Conservation (phyloP, 768 basidiomycete species). For the Leccinellum rugosiceps region DNA sequence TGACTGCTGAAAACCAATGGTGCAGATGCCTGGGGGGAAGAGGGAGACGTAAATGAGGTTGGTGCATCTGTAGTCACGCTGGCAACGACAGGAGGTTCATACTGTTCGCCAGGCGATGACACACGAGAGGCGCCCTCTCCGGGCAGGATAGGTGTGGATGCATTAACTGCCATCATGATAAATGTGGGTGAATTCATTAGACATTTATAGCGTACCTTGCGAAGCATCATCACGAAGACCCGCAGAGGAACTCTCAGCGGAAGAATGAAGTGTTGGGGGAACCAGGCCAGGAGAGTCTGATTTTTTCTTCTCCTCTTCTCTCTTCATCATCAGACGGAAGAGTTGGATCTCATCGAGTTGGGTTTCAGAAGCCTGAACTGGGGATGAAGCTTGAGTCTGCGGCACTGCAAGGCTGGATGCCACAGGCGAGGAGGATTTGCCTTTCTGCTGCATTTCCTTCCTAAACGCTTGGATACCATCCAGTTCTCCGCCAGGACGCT, state of each 20-base stretch:
- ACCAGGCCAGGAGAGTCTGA: conserved; percentile 19
- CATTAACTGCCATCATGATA: conserved; percentile 12
- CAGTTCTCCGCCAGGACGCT: conserved; percentile 59
- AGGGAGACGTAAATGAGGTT: conserved; percentile 8
- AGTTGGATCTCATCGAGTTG: conserved; percentile 79
- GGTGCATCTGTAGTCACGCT: conserved; percentile 2
- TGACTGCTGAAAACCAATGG: conserved; percentile 5
- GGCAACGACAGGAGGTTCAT: neutral
- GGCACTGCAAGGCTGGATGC: conserved; percentile 8
- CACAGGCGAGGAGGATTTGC: conserved; percentile 41
- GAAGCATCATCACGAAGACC: conserved; percentile 7
- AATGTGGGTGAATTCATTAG: conserved; percentile 5
- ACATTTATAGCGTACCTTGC: conserved; percentile 18
- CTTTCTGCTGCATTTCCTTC: conserved; percentile 77
- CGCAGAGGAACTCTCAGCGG: conserved; percentile 12
- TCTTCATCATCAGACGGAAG: conserved; percentile 81
- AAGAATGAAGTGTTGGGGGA: neutral
- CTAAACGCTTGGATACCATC: conserved; percentile 89
- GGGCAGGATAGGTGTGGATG: neutral
- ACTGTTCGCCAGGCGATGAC: conserved; percentile 16
- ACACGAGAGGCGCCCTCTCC: conserved; percentile 13
- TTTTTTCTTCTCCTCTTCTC: conserved; percentile 56
- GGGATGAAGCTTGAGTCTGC: conserved; percentile 22
- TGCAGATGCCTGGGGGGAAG: conserved; percentile 11
- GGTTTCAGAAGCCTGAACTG: conserved; percentile 25